Evolutionary conservation across 257 asterid species (phyloP).

Genomic region (Solanum peruvianum): DNA sequence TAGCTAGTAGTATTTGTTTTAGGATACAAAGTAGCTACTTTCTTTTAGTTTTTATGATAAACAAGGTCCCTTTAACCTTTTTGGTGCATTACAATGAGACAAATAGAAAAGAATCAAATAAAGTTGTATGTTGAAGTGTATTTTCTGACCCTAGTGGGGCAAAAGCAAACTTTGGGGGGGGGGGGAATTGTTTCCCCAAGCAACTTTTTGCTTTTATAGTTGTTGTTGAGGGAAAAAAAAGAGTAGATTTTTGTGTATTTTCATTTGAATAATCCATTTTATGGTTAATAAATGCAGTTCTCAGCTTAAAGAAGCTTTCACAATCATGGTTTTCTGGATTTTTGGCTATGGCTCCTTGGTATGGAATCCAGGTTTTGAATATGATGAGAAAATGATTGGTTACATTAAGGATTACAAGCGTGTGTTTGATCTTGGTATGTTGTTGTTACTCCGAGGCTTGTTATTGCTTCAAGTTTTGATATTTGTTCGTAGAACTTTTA

Average conservation of each 20-base stretch:
- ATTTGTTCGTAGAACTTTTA: background rate
- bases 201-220: background rate
- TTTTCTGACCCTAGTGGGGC: background rate
- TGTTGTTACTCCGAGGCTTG: background rate
- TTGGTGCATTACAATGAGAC: background rate
- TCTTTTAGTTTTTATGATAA: background rate
- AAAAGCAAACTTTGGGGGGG: background rate
- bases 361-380: conserved; percentile 94
- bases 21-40: background rate
- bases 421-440: conserved; percentile 79
- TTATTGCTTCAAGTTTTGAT: background rate
- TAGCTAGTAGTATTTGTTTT: background rate
- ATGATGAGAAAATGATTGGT: conserved; percentile 74
- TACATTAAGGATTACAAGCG: conserved; percentile 75
- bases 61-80: background rate
- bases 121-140: background rate
- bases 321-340: conserved; percentile 75
- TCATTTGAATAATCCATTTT: background rate
- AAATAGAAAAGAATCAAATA: background rate
- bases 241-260: background rate
- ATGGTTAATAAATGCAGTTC: background rate
- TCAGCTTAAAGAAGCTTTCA: background rate
- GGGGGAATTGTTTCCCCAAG: background rate
- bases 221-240: background rate
- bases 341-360: conserved; percentile 90